Base-by-base conservation (phyloP, 2,329 filamentous ascomycete genomes). In the Myriosclerotinia scirpicola region DNA sequence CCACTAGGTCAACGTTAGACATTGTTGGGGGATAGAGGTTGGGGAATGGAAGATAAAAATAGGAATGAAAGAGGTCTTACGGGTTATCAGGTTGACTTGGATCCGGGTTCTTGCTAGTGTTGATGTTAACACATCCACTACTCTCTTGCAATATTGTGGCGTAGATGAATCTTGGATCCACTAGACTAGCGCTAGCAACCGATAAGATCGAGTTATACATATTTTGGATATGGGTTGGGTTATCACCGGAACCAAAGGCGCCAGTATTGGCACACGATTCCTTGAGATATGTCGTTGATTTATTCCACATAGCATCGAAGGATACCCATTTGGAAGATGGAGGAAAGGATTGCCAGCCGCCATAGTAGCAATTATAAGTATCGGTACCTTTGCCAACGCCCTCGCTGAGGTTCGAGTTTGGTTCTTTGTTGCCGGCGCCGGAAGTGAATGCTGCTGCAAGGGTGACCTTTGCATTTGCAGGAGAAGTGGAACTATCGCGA, bases 121-220 rank as follows among this genome's bases (percentile, higher is more conserved):
- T 56, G n/a, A 72, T 74, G 15, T 73, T 68, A 54, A 76, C 75
- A 59, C 73, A 75, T 15, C 75, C 75, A 40, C 64, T 67, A 12
- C 64, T 65, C 65, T 77, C 76, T 67, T 77, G 76, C 67, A 76
- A 72, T 17, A 77, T 73, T 2, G 73, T 70, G 8, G 76, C 76
- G 9, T 77, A 70, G 34, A 76, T 75, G 65, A 76, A 75, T 17
- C 75, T 70, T 44, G 73, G 74, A 64, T 77, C 75, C 11, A 77
- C 71, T 0, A 66, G 54, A 15, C 71, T 68, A 12, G 71, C 62
- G 9, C 67, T 59, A 2, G 75, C 68, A 8, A 75, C 70, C 9
- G 62, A 53, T 40, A 75, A 70, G 40, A 75, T 76, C 11, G 70
- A 66, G 34, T 71, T 66, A 14, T 67, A 67, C 34, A 76, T 67